These are phyloP conservation scores for Puccinia triticina DNA, from an alignment of 1,284 basidiomycete genomes.

Conservation along the genomic window DNA sequence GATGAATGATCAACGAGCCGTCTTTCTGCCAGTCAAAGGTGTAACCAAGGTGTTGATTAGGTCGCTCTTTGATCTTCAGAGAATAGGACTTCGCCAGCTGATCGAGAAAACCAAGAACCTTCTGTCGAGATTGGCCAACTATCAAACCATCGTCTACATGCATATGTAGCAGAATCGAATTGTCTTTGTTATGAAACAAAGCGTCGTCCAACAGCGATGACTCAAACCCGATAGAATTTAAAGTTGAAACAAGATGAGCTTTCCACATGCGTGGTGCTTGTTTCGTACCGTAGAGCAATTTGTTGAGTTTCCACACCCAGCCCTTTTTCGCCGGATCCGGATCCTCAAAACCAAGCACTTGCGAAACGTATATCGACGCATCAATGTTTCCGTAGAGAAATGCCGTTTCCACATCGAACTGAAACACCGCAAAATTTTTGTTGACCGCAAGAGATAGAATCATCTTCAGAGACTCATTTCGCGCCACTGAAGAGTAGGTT, in stretches of 20 bases:
- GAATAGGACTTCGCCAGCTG: neutral
- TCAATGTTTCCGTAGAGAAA: constrained; percentile 27
- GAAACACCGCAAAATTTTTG: neutral
- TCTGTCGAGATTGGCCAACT: neutral
- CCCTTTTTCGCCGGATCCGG: neutral
- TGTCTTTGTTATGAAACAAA: neutral
- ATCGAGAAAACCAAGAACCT: neutral
- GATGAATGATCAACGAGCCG: too few relatives aligned
- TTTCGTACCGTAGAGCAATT: constrained; percentile 26
- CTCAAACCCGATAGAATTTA: neutral
- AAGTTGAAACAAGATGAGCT: neutral
- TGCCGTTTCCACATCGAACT: constrained; percentile 25
- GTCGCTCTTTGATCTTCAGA: neutral
- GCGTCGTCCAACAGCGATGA: neutral
- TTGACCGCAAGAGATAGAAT: neutral
- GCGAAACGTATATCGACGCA: neutral
- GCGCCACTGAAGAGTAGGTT: too few relatives aligned
- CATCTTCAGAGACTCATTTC: constrained; percentile 10
- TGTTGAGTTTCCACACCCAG: constrained; percentile 18
- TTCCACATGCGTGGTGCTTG: constrained; percentile 16
- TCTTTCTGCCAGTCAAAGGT: too few relatives aligned
- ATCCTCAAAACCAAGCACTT: constrained; percentile 24
- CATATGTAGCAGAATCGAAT: neutral
- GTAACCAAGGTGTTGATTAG: constrained; percentile 23
- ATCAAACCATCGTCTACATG: constrained; percentile 19